A percentile compares a stretch with the other conserved stretches of the same genome.
These are phyloP conservation scores for Aphanomyces astaci DNA, from an alignment of 352 stramenopile genomes.

Conservation along the genomic window DNA sequence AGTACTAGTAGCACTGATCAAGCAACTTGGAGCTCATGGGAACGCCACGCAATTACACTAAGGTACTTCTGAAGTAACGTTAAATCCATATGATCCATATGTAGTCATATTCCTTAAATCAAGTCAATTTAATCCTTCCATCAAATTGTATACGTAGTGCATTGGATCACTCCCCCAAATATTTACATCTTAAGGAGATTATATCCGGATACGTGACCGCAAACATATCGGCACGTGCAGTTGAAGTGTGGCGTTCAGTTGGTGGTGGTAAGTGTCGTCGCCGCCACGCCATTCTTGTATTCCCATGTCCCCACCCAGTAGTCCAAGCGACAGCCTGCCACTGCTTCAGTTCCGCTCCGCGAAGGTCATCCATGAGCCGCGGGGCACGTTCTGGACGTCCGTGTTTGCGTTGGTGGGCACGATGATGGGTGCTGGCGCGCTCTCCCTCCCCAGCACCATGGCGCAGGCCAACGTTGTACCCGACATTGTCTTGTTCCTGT, in stretches of 20 bases:
- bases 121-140: background rate
- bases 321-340: background rate
- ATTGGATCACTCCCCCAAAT: background rate
- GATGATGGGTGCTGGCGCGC: slow-evolving; percentile 73
- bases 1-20: no score
- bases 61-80: no score
- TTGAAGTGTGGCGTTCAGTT: background rate
- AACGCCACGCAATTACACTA: no score
- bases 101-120: background rate
- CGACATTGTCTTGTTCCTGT: slow-evolving; percentile 45
- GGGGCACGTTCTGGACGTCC: slow-evolving; percentile 18
- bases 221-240: no score
- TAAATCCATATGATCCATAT: no score
- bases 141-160: background rate
- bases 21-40: no score
- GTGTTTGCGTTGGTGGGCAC: slow-evolving; percentile 54
- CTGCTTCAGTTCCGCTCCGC: slow-evolving; percentile 1
- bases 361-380: slow-evolving; percentile 3
- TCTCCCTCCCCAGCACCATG: slow-evolving; percentile 57
- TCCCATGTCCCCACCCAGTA: background rate
- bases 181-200: background rate
- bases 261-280: background rate
- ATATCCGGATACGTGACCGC: background rate
- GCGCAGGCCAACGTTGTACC: slow-evolving; percentile 46
- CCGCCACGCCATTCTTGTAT: background rate